Percentiles rank a stretch among this genome's conserved stretches.
Evolutionary conservation across 2,329 filamentous ascomycete genomes (phyloP).

Genomic region (Pseudogymnoascus sp.): DNA sequence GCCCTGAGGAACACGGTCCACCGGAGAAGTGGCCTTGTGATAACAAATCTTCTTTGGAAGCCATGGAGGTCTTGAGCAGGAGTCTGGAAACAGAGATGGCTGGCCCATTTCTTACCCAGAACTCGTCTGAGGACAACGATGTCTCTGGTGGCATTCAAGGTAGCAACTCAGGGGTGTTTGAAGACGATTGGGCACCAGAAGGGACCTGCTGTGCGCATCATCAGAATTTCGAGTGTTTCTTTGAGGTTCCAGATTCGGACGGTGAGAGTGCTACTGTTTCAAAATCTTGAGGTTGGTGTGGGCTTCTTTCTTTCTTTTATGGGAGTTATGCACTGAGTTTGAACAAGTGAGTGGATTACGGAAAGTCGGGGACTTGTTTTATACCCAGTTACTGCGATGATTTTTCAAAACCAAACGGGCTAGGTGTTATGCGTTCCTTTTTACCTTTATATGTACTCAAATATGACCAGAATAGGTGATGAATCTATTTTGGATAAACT

Average conservation of each 20-base stretch:
- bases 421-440: constrained; percentile 1
- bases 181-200: background rate
- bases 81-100: background rate
- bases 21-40: background rate
- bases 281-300: background rate
- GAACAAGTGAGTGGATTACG: background rate
- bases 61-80: background rate
- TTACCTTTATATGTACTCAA: background rate
- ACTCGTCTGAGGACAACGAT: too few relatives aligned
- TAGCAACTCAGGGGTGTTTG: background rate
- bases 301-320: background rate
- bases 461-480: background rate
- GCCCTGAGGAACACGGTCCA: background rate
- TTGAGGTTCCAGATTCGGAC: background rate
- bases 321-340: too few relatives aligned
- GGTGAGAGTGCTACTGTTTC: background rate
- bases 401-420: background rate
- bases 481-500: background rate
- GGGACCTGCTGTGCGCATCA: background rate
- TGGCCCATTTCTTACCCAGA: background rate
- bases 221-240: background rate
- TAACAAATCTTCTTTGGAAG: background rate
- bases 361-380: background rate
- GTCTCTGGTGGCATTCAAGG: background rate
- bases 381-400: background rate